Percentiles rank a stretch among this genome's conserved stretches.
Evolutionary conservation across 441 rosid genomes (phyloP).

Genomic region (Croton laevigatus): DNA sequence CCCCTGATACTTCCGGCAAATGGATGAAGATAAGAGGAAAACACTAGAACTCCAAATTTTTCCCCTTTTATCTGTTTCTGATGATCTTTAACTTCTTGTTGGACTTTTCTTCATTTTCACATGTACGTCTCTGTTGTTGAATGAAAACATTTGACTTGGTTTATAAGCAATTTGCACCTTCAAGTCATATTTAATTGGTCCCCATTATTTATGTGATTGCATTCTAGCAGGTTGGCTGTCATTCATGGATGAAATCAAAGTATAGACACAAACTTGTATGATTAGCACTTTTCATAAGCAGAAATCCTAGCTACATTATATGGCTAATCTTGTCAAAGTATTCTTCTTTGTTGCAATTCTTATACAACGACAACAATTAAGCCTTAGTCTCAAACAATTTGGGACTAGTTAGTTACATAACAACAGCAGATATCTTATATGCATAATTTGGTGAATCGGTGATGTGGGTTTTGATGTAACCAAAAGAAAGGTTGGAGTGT

Average conservation of each 20-base stretch:
- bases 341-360: neutral
- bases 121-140: no score
- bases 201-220: neutral
- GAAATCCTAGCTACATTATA: neutral
- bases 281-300: neutral
- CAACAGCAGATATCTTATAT: no score
- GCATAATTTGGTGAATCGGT: no score
- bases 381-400: no score
- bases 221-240: neutral
- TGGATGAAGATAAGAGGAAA: neutral
- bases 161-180: neutral
- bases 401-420: no score
- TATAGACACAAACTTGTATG: neutral
- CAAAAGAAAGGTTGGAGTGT: no score
- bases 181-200: neutral
- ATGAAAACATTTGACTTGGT: neutral
- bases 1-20: neutral
- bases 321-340: neutral
- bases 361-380: no score
- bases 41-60: neutral
- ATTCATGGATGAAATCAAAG: neutral
- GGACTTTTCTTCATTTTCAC: no score
- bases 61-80: neutral
- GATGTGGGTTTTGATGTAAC: no score
- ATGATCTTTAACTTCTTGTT: neutral